Evolutionary conservation across 345 rosid genomes (phyloP), one percentile per base, ranked within the genome.

Genomic region (Nephelium lappaceum): DNA sequence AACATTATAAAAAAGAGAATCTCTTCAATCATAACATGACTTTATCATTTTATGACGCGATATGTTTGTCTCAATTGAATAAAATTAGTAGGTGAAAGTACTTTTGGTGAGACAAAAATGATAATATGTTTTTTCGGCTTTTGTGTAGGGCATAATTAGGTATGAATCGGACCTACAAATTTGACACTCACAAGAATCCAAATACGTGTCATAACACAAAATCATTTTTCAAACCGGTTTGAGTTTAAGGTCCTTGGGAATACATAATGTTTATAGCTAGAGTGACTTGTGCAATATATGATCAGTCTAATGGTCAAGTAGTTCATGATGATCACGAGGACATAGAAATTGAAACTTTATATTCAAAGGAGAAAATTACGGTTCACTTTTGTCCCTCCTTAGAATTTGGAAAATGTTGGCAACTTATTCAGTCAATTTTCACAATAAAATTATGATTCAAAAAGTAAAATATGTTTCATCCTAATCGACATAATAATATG

Each of bases 351-450:
- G 31, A 21, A 51, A 53, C 45, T 55, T 55, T 4, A 10, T 18
- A 5, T 71, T 71, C 42, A 27, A 71, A 23, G 25, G 43, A 71
- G 74, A 25, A 14, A 25, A 31, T 72, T 71, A 51, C 63, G 74
- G 43, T 36, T 36, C 7, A 42, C 23, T 1, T 11, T 49, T 51
- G n/a, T 31, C 63, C 10, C 45, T 55, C 11, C 43, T 10, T 53
- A 0, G 5, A 16, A 27, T 72, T 72, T 72, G 47, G 64, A 55
- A 72, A 15, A 53, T 42, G 23, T 36, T 49, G 53, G 53, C 36
- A 49, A 49, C 4, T 49, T 49, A 12, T 49, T 49, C 5, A 49
- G 53, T 49, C 15, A 14, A 3, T 49, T 49, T 47, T 12, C 43
- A 8, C 43, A 6, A 41, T 8, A 41, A 41, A 41, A 41, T 41